phyloP scores from a whole-genome alignment of 805 yeast species.

The Pichia cabralensis region DNA sequence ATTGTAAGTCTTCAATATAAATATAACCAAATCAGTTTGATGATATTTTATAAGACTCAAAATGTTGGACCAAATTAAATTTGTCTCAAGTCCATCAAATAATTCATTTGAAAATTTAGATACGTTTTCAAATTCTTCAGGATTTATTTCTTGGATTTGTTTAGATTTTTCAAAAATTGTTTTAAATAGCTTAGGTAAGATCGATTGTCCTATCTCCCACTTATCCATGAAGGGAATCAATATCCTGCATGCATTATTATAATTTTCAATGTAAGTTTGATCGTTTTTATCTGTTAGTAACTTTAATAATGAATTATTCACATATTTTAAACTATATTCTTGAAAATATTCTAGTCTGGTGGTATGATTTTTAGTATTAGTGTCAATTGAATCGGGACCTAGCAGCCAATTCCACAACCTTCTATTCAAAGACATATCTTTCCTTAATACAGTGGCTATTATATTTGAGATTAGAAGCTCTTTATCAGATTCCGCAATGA shows the following conservation, averaged over 20 bases:
- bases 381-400: constrained; percentile 44
- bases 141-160: constrained; percentile 10
- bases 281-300: constrained; percentile 26
- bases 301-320: constrained; percentile 44
- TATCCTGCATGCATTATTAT: constrained; percentile 49
- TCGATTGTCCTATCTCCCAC: constrained; percentile 82
- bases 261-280: constrained; percentile 20
- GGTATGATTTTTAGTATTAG: constrained; percentile 7
- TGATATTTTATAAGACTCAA: constrained; percentile 32
- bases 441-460: constrained; percentile 58
- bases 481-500: constrained; percentile 44
- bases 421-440: constrained; percentile 91
- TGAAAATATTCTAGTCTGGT: constrained; percentile 48
- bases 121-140: constrained; percentile 32
- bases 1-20: constrained; percentile 55
- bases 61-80: constrained; percentile 64
- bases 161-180: constrained; percentile 51
- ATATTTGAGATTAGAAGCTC: constrained; percentile 51
- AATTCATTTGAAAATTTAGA: constrained; percentile 53
- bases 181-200: constrained; percentile 60
- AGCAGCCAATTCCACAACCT: constrained; percentile 89
- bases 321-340: constrained; percentile 39
- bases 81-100: constrained; percentile 81
- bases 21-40: constrained; percentile 41
- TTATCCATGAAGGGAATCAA: constrained; percentile 74